Base-by-base conservation (phyloP, 2,329 filamentous ascomycete species). In the Botrytis hyacinthi region DNA sequence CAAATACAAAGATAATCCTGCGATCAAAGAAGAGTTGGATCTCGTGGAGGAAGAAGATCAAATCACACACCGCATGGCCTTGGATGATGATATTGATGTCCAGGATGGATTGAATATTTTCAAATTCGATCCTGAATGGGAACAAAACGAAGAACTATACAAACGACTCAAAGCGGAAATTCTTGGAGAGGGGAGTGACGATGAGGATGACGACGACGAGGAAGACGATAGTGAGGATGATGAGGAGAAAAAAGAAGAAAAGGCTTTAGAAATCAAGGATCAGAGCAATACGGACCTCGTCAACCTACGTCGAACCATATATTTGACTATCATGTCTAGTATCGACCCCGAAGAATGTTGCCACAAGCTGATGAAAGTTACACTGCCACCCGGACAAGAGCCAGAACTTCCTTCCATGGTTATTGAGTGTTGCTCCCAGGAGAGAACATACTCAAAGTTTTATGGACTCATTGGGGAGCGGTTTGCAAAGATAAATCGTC, bases 11-110 rank as follows among this genome's bases (percentile, higher is more conserved):
- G 94, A 98, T 79, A 94, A 98, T 79, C 94, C 92, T 29, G 91
- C 94, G 0, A 86, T 98, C 78, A 95, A 91, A 82, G 95, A 98
- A 81, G 96, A 99, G 81, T 85, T 99, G 73, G 96, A 99, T 83
- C 83, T 99, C 63, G 93, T 99, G 14, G 95, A 98, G 83, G 96
- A 99, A 83, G 95, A 98, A 82, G 96, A 99, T 80, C 96, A 98
- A 81, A 97, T 98, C 79, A 98, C 96, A 1, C 96, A 99, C 83
- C 88, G 90, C 73, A 86, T 94, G 67, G 91, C 92, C 67, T 84
- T 99, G 44, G 93, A 97, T 76, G 94, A 94, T 76, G 90, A 94
- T 54, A 87, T 97, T 71, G 92, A 96, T 67, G 90, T 93, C 0
- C 91, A 98, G 81, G 95, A 98, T 78, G 89, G 90, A 0, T 86